phyloP scores from a whole-genome alignment of 768 basidiomycete species.

The Cystobasidium onofrii region DNA sequence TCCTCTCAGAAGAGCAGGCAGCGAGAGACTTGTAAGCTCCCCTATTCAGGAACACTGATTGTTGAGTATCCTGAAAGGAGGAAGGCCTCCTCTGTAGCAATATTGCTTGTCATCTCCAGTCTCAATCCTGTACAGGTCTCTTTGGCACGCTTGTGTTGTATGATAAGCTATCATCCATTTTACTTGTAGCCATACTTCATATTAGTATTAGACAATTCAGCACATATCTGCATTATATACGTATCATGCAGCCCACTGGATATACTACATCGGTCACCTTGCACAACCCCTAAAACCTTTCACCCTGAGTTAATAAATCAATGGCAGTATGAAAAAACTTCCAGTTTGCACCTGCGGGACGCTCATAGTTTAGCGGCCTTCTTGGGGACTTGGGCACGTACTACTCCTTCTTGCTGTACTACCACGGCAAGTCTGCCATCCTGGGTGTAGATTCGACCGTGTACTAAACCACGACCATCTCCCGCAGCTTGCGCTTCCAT shows the following conservation, averaged over 20 bases:
- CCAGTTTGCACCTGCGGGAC: not conserved
- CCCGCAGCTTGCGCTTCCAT: conserved; percentile 36
- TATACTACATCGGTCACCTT: no score
- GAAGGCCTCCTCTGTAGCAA: no score
- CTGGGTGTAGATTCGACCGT: conserved; percentile 38
- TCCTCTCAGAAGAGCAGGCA: not conserved
- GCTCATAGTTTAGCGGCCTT: conserved; percentile 19
- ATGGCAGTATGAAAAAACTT: no score
- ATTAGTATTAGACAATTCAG: not conserved
- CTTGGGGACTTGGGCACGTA: not conserved
- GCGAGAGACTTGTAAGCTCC: not conserved
- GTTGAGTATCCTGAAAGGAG: not conserved
- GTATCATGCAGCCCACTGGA: no score
- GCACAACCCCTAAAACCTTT: no score
- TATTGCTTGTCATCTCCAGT: no score
- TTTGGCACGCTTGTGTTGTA: no score
- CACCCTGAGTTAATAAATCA: no score
- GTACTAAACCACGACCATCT: conserved; percentile 37
- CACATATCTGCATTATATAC: not conserved
- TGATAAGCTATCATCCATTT: no score
- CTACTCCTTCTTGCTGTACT: conserved; percentile 32
- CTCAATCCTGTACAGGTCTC: no score
- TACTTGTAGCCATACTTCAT: no score
- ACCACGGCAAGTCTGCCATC: conserved; percentile 39
- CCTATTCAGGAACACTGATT: not conserved